Evolutionary conservation across 2,329 filamentous ascomycete genomes (phyloP).

Genomic region (Periconia sp.): DNA sequence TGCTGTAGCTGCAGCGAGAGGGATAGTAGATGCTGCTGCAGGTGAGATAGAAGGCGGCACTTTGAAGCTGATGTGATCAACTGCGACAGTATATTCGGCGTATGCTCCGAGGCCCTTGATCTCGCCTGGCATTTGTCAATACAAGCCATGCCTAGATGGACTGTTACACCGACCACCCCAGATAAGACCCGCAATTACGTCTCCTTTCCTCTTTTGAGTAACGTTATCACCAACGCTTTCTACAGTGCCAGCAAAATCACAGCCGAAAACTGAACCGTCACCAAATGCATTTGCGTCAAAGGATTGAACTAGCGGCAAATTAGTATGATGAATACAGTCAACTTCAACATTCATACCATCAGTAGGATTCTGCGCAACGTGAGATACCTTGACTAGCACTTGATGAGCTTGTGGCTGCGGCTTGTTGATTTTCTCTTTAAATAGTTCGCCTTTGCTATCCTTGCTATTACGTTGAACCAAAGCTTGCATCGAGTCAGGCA

Average conservation of each 20-base stretch:
- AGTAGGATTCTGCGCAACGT: slow-evolving; percentile 28
- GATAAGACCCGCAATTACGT: slow-evolving; percentile 41
- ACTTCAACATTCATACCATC: slow-evolving; percentile 15
- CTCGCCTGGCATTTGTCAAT: slow-evolving; percentile 20
- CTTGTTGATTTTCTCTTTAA: slow-evolving; percentile 9
- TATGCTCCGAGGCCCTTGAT: slow-evolving; percentile 47
- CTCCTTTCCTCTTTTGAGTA: slow-evolving; percentile 25
- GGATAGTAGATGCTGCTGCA: slow-evolving; percentile 47
- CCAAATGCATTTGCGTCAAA: slow-evolving; percentile 43
- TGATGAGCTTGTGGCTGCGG: slow-evolving; percentile 15
- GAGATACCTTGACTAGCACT: slow-evolving; percentile 17
- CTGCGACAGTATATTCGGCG: slow-evolving; percentile 49
- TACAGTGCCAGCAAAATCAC: slow-evolving; percentile 48
- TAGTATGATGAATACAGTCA: neutral
- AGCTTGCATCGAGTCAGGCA: slow-evolving; percentile 4
- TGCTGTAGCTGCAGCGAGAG: slow-evolving; percentile 48
- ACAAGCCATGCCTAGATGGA: neutral
- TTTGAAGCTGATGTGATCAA: slow-evolving; percentile 51
- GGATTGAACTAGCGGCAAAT: slow-evolving; percentile 18
- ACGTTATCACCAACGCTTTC: slow-evolving; percentile 40
- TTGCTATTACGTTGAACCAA: slow-evolving; percentile 17
- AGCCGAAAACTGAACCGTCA: slow-evolving; percentile 46
- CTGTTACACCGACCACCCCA: slow-evolving; percentile 37
- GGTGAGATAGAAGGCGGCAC: slow-evolving; percentile 38
- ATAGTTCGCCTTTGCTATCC: slow-evolving; percentile 8